These are phyloP conservation scores for Phytophthora quininea DNA, from an alignment of 352 stramenopile genomes.

Conservation along the genomic window DNA sequence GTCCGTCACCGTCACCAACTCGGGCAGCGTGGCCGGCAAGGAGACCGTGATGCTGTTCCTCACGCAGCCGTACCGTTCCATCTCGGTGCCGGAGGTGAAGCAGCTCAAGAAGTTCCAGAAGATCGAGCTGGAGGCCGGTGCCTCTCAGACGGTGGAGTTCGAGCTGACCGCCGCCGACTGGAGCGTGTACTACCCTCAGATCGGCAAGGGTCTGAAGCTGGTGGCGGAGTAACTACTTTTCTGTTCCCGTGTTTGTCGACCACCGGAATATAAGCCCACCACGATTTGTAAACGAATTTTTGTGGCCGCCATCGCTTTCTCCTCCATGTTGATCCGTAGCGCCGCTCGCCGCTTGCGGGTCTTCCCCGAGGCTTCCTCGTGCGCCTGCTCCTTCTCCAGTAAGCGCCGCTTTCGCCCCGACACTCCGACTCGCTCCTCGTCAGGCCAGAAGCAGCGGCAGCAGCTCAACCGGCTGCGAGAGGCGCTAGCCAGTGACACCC, in stretches of 20 bases:
- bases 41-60: constrained; percentile 47
- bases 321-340: constrained; percentile 14
- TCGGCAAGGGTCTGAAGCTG: constrained; percentile 52
- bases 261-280: background rate
- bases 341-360: background rate
- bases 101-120: constrained; percentile 47
- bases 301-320: no score
- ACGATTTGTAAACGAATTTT: no score
- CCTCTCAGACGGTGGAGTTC: constrained; percentile 45
- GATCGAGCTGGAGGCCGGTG: constrained; percentile 39
- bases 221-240: constrained; percentile 56
- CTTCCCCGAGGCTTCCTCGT: background rate
- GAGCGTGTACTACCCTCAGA: constrained; percentile 57
- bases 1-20: constrained; percentile 2
- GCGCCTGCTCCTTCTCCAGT: constrained; percentile 36
- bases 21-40: constrained; percentile 35
- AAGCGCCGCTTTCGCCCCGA: constrained; percentile 39
- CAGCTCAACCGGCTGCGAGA: constrained; percentile 49
- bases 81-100: constrained; percentile 28
- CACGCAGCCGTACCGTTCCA: constrained; percentile 13
- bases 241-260: constrained; percentile 12
- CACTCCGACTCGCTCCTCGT: constrained; percentile 24
- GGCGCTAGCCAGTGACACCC: constrained; percentile 31
- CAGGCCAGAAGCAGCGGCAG: constrained; percentile 50
- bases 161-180: constrained; percentile 34